Base-by-base conservation (phyloP, 805 yeast genomes). In the Saccharomycopsis javanensis region DNA sequence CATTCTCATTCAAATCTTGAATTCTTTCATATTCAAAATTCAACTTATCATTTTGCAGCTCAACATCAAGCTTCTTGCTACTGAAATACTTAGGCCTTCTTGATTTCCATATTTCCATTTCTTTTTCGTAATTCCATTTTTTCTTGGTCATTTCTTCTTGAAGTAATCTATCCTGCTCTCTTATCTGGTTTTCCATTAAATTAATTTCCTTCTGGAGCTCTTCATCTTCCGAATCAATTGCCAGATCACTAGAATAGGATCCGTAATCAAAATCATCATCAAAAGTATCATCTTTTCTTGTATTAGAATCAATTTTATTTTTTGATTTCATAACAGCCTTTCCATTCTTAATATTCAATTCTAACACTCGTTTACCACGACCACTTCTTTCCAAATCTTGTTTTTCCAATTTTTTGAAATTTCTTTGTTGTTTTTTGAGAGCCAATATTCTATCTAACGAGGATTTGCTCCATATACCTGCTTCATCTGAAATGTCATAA, bases 361-460 rank as follows among this genome's bases (percentile, higher is more conserved):
- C 88, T 52, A 94, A 74, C 1, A 86, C 86, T 58, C 79, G 80
- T 60, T 81, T 81, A 3, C 92, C 91, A 51, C 89, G 77, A 0
- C 97, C 97, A 1, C 78, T 67, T 38, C 89, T 72, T 33, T 78
- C 79, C 53, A 72, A 72, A 48, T 82, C 85, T 37, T 74, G 69
- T 51, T 79, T 80, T 58, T 86, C 86, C 65, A 81, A 76, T 59
- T 81, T 82, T 10, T 91, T 75, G 58, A 83, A 67, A 59, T 81
- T 83, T 58, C 84, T 79, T 65, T 94, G 98, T 67, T 91, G 97
- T 63, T 82, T 82, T 68, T 90, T 89, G 64, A 94, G 72, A 67
- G 88, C 89, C 57, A 89, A 73, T 0, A 97, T 97, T 63, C 94
- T 80, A 64, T 95, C 97, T 55, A 84, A 77, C 0, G 85, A 83